Evolutionary conservation across 768 basidiomycete species (phyloP).

Genomic region (Butyriboletus loyo): DNA sequence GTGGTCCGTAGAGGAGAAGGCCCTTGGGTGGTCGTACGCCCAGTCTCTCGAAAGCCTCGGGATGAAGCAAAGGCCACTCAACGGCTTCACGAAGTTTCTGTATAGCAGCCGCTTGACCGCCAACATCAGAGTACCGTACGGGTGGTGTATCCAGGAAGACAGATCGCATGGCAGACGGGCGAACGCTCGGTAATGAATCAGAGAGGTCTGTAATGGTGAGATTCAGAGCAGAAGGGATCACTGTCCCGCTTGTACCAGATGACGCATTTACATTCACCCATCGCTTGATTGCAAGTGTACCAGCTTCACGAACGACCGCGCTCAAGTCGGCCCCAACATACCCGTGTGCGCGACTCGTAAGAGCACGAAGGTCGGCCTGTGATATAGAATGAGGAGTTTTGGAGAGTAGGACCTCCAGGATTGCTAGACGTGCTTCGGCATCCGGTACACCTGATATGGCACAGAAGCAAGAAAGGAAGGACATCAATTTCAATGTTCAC

Average conservation of each 20-base stretch:
- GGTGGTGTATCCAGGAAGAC: slow-evolving; percentile 85
- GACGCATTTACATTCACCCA: slow-evolving; percentile 44
- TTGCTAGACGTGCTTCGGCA: slow-evolving; percentile 76
- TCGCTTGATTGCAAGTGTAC: slow-evolving; percentile 86
- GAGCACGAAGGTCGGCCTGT: slow-evolving; percentile 51
- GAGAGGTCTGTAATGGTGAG: slow-evolving; percentile 64
- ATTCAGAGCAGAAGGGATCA: slow-evolving; percentile 28
- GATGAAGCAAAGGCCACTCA: slow-evolving; percentile 92
- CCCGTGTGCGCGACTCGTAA: slow-evolving; percentile 85
- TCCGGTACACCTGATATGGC: slow-evolving; percentile 75
- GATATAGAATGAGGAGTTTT: slow-evolving; percentile 77
- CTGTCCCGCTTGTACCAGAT: slow-evolving; percentile 3
- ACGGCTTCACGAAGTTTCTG: slow-evolving; percentile 86
- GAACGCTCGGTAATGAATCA: slow-evolving; percentile 69
- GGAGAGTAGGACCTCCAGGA: slow-evolving; percentile 78
- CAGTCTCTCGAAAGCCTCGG: slow-evolving; percentile 80
- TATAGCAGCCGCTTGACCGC: slow-evolving; percentile 79
- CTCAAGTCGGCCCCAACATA: slow-evolving; percentile 97
- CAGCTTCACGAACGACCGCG: slow-evolving; percentile 90
- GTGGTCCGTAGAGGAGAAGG: slow-evolving; percentile 89
- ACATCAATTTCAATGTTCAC: background rate
- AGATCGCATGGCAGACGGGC: slow-evolving; percentile 93
- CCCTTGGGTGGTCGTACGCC: slow-evolving; percentile 89
- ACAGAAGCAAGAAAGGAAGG: background rate
- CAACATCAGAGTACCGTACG: slow-evolving; percentile 83